Conservation (phyloP, 148 eudicot genomes). For the Rhododendron mucronatum region DNA sequence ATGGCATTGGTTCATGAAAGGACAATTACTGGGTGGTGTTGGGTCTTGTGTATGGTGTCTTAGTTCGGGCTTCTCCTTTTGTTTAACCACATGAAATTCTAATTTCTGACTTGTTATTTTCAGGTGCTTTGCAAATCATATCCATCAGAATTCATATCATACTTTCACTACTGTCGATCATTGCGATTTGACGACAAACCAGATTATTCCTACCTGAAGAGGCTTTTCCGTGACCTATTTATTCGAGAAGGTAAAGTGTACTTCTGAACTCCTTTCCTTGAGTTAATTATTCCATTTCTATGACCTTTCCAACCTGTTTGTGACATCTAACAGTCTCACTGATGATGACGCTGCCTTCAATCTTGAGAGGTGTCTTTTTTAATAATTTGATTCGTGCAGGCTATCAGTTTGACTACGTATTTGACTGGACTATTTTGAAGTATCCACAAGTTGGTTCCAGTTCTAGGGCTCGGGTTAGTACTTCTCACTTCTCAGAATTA, state of each 20-base stretch:
- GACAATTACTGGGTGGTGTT: not conserved
- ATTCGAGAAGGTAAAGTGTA: constrained; percentile 74
- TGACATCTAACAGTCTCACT: not conserved
- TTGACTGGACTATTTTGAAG: constrained; percentile 96
- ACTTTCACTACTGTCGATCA: constrained; percentile 97
- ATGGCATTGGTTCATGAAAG: not conserved
- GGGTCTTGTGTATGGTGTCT: not conserved
- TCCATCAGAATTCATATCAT: constrained; percentile 91
- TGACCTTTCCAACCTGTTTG: not conserved
- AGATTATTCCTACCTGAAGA: constrained; percentile 91
- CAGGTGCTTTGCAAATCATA: constrained; percentile 85
- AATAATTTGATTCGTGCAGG: constrained; percentile 38
- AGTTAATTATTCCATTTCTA: not conserved
- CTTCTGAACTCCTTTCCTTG: not conserved
- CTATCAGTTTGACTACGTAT: constrained; percentile 96
- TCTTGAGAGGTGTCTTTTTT: not conserved
- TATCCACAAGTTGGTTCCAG: constrained; percentile 94
- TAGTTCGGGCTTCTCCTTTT: not conserved
- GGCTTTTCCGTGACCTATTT: constrained; percentile 91
- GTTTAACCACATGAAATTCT: not conserved
- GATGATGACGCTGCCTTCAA: not conserved
- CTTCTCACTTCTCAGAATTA: not conserved
- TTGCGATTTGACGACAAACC: constrained; percentile 97
- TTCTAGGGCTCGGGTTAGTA: constrained; percentile 68
- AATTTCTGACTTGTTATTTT: not conserved